phyloP scores from a whole-genome alignment of 352 stramenopile species.

The Phytophthora litchii region DNA sequence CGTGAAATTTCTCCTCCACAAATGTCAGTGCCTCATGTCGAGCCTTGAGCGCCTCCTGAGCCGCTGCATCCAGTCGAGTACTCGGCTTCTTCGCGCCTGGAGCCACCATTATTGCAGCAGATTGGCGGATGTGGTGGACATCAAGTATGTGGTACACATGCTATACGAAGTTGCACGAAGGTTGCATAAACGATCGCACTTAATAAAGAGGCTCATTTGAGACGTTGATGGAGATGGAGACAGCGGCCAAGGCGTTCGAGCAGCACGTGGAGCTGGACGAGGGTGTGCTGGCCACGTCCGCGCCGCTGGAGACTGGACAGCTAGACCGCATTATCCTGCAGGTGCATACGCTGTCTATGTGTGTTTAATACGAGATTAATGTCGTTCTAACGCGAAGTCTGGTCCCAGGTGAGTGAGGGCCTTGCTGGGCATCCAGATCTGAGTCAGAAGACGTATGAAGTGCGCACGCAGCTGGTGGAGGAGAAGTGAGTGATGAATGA shows the following conservation, averaged over 20 bases:
- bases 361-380: too few relatives aligned
- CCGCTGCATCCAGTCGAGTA: conserved; percentile 28
- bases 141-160: conserved; percentile 14
- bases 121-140: conserved; percentile 3
- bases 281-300: conserved; percentile 65
- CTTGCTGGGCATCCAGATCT: conserved; percentile 44
- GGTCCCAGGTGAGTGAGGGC: conserved; percentile 47
- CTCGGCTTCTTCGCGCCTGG: conserved; percentile 32
- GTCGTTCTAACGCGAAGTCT: not conserved
- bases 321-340: conserved; percentile 59
- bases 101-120: conserved; percentile 33
- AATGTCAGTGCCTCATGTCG: conserved; percentile 38
- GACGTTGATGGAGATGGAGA: conserved; percentile 26
- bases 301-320: conserved; percentile 48
- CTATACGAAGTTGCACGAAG: not conserved
- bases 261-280: conserved; percentile 72
- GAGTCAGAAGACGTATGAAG: conserved; percentile 44
- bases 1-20: conserved; percentile 63
- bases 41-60: conserved; percentile 24
- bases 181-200: not conserved
- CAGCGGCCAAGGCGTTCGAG: conserved; percentile 51
- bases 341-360: conserved; percentile 21
- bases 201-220: conserved; percentile 7
- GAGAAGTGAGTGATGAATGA: conserved; percentile 46
- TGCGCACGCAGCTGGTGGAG: conserved; percentile 56